Evolutionary conservation across 768 basidiomycete genomes (phyloP), one percentile per base, ranked within the genome.

Genomic region (Mycena olivaceomarginata): DNA sequence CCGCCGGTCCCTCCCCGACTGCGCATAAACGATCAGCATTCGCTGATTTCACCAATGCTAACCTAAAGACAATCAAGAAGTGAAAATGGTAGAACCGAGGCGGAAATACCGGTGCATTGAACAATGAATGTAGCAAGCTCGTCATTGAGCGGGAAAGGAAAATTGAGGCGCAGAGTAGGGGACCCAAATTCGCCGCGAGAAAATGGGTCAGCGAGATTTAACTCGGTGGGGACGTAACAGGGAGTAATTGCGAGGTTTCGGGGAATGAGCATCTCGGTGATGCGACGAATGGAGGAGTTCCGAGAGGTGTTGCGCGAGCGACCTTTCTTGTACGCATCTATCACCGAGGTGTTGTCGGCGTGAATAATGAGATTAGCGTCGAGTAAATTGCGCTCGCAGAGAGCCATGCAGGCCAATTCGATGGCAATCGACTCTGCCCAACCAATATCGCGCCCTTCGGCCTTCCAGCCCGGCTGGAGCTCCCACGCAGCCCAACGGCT

Each of bases 201-300:
- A 48, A 83, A 72, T 16, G 83, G 83, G 74, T 87, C 86, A 16
- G 85, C 86, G 0, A 78, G 83, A 56, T 87, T 86, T 0, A 77
- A 62, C 0, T 46, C 76, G 10, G 86, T 84, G 0, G 77, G 62
- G 13, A 85, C 78, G 46, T 86, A 86, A 1, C 41, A 2, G 20
- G 85, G 79, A 4, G 79, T 2, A 66, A 71, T 71, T 12, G 70
- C 39, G 25, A 87, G 79, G 46, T 83, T 82, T 0, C 63, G 63
- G 0, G 79, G 62, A 2, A 63, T 59, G 2, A 82, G 73, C 4
- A 83, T 57, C 0, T 77, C 56, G n/a, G 43, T 70, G 25, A 70
- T 62, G 43, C 74, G 65, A 1, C 56, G 66, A 31, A 75, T 69
- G 22, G 67, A 75, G 1, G 22, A 11, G 18, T 75, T 75, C 20